Evolutionary conservation across 2,329 filamentous ascomycete genomes (phyloP), one percentile per base, ranked within the genome.

Genomic region (Fusarium clavum): DNA sequence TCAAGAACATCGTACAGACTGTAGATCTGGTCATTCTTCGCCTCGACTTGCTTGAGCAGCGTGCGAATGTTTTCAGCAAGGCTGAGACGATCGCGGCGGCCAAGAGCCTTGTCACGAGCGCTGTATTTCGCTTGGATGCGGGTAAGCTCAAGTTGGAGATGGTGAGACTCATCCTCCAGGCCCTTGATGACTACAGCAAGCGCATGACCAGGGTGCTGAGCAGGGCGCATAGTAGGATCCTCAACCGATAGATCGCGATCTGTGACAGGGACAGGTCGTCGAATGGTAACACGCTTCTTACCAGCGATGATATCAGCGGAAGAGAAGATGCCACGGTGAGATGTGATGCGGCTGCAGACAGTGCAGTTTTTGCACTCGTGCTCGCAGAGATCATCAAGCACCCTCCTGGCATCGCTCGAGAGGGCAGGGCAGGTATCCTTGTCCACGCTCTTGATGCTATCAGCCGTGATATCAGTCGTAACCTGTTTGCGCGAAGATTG

Each of bases 111-210:
- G 79, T 96, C 91, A 60, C 90, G 87, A 24, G 83, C 83, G 69
- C 89, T 89, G 79, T 94, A 93, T 40, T 86, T 81, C 5, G 83
- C 83, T 73, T 91, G 88, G 61, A 88, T 86, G 34, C 85, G 79
- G 1, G 86, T 83, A n/a, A 94, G 86, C 73, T 91, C 86, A 71
- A 91, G 85, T 79, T 92, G 91, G 56, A 97, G 81, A 77, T 97
- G 92, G 14, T 86, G 85, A 46, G 94, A 86, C 78, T 97, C 94
- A 77, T 97, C 93, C 72, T 93, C 86, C 6, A 97, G 83, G 10
- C 90, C 87, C 80, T 97, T 96, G 78, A 97, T 90, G 24, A 97
- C 92, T n/a, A 90, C 88, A 10, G 92, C 91, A 25, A 97, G 87
- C 12, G 94, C 93, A 45, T 90, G 81, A 7, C 87, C 89, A 0